These are phyloP conservation scores for Ogataea zsoltii DNA, from an alignment of 805 yeast genomes.

Conservation along the genomic window DNA sequence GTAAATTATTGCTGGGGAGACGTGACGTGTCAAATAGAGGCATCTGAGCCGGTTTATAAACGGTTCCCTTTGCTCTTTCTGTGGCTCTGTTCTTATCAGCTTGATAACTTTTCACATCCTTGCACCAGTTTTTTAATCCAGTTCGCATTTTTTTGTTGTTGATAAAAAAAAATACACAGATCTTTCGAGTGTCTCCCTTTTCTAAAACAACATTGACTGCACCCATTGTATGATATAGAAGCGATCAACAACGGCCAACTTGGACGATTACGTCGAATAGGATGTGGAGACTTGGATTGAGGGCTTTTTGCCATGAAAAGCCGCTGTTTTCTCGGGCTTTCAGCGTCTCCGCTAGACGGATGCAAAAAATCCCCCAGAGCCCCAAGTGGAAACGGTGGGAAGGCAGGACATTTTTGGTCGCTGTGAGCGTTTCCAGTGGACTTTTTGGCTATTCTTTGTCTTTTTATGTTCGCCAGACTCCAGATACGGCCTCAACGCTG, in stretches of 20 bases:
- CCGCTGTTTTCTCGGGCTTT: background rate
- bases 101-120: no score
- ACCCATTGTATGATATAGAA: background rate
- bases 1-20: no score
- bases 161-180: background rate
- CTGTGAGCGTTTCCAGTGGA: slow-evolving; percentile 1
- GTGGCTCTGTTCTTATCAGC: no score
- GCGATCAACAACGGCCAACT: background rate
- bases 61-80: no score
- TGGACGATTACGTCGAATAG: background rate
- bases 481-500: slow-evolving; percentile 15
- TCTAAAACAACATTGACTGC: no score
- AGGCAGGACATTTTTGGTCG: background rate
- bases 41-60: no score
- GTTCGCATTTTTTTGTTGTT: background rate
- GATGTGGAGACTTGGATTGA: background rate
- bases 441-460: slow-evolving; percentile 1
- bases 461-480: background rate
- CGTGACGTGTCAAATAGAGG: no score
- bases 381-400: background rate
- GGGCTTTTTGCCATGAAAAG: background rate
- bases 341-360: background rate
- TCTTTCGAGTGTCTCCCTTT: no score
- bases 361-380: background rate
- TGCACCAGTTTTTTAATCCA: no score